Evolutionary conservation across 768 basidiomycete species (phyloP), one percentile per base, ranked within the genome.

Genomic region (Leccinum rimulosum): DNA sequence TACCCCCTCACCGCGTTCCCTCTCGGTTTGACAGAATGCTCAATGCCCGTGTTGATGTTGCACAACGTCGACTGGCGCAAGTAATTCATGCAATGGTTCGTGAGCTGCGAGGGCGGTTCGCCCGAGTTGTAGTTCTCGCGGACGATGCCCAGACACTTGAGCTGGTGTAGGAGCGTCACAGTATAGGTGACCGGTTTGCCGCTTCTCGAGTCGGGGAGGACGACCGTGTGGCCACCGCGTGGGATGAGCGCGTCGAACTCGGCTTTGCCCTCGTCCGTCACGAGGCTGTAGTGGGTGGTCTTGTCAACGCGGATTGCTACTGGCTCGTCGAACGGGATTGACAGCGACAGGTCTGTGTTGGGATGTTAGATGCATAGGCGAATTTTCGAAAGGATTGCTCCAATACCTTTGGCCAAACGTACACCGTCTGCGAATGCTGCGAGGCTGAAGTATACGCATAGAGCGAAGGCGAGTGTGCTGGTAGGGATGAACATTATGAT

Each of bases 161-260:
- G 55, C 17, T 62, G 61, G 43, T 62, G 60, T 12, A 62, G 43
- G 6, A 62, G 60, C 0, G 55, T 62, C 33, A 62, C 61, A 5
- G 60, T 62, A 31, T 61, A 62, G 0, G 60, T 62, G 49, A 57
- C 49, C 2, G 61, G 60, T 28, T 62, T 62, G 4, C 61, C 54
- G n/a, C 4, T 62, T 25, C 51, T 56, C 9, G 60, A 27, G 52
- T 62, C 52, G 5, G 61, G 61, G 3, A 62, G 38, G 38, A 57
- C 48, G 19, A 62, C 52, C 1, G 60, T 62, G 28, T 61, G 61
- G 6, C 52, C 61, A 1, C 55, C 60, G 15, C 4, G 31, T 3
- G 61, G 61, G 28, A 62, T 54, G 60, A 62, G 60, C 12, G 61
- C 60, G n/a, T 62, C 61, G 35, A 62, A 61, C 40, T 62, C 59